These are phyloP conservation scores for Epichloe sibirici DNA, from an alignment of 2,329 filamentous ascomycete genomes.

Conservation along the genomic window DNA sequence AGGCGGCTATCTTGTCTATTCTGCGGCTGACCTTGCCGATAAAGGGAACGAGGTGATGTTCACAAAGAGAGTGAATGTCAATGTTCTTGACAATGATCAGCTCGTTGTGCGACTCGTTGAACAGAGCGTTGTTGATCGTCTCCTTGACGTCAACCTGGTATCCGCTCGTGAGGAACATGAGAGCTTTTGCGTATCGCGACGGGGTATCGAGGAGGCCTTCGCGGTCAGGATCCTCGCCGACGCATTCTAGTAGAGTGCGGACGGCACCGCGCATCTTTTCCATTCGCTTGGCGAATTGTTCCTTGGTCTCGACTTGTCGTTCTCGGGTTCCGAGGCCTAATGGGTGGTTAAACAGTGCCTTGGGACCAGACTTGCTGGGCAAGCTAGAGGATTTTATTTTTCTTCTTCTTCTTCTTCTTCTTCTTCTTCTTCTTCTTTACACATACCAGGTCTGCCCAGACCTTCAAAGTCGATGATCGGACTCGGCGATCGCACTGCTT, in stretches of 20 bases:
- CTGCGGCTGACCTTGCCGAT: constrained; percentile 62
- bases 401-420: not conserved
- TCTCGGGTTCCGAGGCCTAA: constrained; percentile 51
- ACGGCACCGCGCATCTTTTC: constrained; percentile 50
- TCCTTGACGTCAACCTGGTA: constrained; percentile 91
- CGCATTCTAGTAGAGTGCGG: constrained; percentile 53
- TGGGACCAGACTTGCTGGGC: too few species aligned
- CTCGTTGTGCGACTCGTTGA: constrained; percentile 94
- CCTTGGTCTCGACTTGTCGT: constrained; percentile 42
- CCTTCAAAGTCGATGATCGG: constrained; percentile 52
- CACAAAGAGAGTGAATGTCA: constrained; percentile 86
- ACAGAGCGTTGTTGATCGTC: constrained; percentile 87
- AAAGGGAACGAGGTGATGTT: constrained; percentile 95
- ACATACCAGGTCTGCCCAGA: constrained; percentile 44
- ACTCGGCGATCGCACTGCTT: constrained; percentile 26
- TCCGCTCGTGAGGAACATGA: constrained; percentile 92
- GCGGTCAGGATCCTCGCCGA: constrained; percentile 55
- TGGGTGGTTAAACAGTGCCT: too few species aligned
- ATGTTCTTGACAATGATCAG: constrained; percentile 98
- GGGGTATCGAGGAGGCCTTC: constrained; percentile 58
- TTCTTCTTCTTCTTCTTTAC: not conserved
- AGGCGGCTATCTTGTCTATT: too few species aligned
- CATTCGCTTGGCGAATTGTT: constrained; percentile 34
- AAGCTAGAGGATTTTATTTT: not conserved
- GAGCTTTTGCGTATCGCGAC: constrained; percentile 82